Evolutionary conservation across 768 basidiomycete species (phyloP).

Genomic region (Podaxis sp.): DNA sequence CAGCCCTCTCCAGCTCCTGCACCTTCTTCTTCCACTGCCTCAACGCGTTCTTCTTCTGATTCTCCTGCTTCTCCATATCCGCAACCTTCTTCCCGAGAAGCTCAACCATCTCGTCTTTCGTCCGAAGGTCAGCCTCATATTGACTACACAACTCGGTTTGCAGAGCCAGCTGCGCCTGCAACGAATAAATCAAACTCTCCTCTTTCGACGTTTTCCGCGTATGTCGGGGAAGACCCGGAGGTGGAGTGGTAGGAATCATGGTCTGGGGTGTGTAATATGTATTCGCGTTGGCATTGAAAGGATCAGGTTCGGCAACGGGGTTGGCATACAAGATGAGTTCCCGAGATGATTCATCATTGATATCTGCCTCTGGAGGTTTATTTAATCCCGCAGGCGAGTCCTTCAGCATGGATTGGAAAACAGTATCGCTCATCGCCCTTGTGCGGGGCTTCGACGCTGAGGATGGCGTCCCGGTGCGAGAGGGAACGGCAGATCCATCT

Average conservation of each 20-base stretch:
- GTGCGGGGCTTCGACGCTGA: slow-evolving; percentile 39
- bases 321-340: slow-evolving; percentile 48
- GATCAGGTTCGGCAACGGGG: slow-evolving; percentile 53
- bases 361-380: slow-evolving; percentile 55
- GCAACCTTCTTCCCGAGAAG: slow-evolving; percentile 53
- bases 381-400: slow-evolving; percentile 24
- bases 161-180: slow-evolving; percentile 75
- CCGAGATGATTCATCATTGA: slow-evolving; percentile 54
- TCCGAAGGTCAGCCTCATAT: slow-evolving; percentile 71
- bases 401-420: slow-evolving; percentile 57
- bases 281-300: slow-evolving; percentile 68
- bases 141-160: slow-evolving; percentile 74
- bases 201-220: slow-evolving; percentile 65
- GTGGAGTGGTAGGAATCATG: slow-evolving; percentile 68
- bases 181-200: slow-evolving; percentile 66
- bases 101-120: slow-evolving; percentile 71
- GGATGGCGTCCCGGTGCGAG: slow-evolving; percentile 17
- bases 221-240: slow-evolving; percentile 41
- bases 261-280: slow-evolving; percentile 79
- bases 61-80: slow-evolving; percentile 60
- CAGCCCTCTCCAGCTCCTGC: slow-evolving; percentile 65
- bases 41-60: slow-evolving; percentile 51
- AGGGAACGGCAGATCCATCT: slow-evolving; percentile 6
- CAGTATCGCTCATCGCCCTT: slow-evolving; percentile 62
- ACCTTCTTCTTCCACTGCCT: slow-evolving; percentile 77